Conservation (phyloP, 345 rosid genomes). For the Gossypium bickii region DNA sequence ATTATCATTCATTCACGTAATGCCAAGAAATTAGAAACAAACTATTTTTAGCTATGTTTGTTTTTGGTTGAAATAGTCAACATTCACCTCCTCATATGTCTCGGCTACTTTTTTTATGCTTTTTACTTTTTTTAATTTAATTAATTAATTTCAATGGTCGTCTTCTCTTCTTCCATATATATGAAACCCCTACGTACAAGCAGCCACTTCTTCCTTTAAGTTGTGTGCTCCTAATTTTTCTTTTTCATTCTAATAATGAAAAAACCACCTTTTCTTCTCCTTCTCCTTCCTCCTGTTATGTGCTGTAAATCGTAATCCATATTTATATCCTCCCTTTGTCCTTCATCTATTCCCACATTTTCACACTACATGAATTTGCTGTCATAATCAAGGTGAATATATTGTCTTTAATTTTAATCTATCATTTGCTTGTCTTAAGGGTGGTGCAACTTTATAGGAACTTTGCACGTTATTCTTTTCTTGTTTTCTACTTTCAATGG, state of each 20-base stretch:
- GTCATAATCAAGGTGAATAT: slow-evolving; percentile 26
- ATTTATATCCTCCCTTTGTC: background rate
- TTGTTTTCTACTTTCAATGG: background rate
- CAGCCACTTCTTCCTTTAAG: slow-evolving; percentile 2
- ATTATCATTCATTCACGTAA: too few relatives aligned
- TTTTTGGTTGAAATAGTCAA: slow-evolving; percentile 34
- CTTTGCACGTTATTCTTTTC: background rate
- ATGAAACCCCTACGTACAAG: too few relatives aligned
- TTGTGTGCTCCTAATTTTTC: slow-evolving; percentile 9
- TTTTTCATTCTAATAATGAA: slow-evolving; percentile 16
- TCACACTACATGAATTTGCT: slow-evolving; percentile 10
- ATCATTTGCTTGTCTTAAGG: background rate
- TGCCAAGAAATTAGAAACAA: background rate
- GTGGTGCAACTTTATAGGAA: background rate
- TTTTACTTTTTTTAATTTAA: too few relatives aligned
- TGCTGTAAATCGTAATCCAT: too few relatives aligned
- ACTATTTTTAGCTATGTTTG: background rate
- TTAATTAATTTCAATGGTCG: too few relatives aligned
- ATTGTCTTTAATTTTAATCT: background rate
- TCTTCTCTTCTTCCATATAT: too few relatives aligned
- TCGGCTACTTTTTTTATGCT: background rate
- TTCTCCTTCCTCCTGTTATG: background rate
- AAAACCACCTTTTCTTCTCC: background rate
- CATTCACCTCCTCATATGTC: slow-evolving; percentile 10
- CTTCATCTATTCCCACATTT: slow-evolving; percentile 13